phyloP scores from a whole-genome alignment of 257 asterid species.

The Nicotiana knightiana region DNA sequence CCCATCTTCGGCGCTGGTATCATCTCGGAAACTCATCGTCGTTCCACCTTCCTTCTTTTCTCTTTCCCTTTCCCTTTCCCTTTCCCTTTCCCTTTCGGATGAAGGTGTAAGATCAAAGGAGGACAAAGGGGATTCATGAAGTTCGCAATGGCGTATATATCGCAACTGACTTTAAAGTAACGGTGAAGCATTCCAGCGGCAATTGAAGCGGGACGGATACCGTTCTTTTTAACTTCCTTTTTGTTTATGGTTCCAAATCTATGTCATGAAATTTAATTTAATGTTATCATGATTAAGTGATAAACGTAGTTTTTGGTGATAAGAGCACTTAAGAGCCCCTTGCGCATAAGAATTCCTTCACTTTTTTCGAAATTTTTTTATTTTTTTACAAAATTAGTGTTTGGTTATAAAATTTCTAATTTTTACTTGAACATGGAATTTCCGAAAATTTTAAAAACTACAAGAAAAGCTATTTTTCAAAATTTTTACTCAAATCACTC shows the following conservation, averaged over 20 bases:
- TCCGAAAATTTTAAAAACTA: too few relatives aligned
- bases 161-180: slow-evolving; percentile 2
- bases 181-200: neutral
- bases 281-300: too few relatives aligned
- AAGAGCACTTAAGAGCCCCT: too few relatives aligned
- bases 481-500: too few relatives aligned
- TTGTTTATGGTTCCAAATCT: neutral
- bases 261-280: too few relatives aligned
- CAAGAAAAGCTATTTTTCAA: too few relatives aligned
- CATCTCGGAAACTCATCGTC: slow-evolving; percentile 39
- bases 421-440: too few relatives aligned
- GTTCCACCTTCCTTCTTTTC: neutral
- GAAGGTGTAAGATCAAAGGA: neutral
- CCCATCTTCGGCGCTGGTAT: slow-evolving; percentile 56
- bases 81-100: neutral
- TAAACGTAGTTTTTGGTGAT: too few relatives aligned
- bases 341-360: too few relatives aligned
- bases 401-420: too few relatives aligned
- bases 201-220: neutral
- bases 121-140: neutral
- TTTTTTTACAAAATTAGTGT: too few relatives aligned
- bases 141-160: neutral
- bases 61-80: neutral
- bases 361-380: too few relatives aligned
- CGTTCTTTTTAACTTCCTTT: neutral